These are phyloP conservation scores for Pezicula radicicola DNA, from an alignment of 2,329 filamentous ascomycete genomes.

Conservation along the genomic window DNA sequence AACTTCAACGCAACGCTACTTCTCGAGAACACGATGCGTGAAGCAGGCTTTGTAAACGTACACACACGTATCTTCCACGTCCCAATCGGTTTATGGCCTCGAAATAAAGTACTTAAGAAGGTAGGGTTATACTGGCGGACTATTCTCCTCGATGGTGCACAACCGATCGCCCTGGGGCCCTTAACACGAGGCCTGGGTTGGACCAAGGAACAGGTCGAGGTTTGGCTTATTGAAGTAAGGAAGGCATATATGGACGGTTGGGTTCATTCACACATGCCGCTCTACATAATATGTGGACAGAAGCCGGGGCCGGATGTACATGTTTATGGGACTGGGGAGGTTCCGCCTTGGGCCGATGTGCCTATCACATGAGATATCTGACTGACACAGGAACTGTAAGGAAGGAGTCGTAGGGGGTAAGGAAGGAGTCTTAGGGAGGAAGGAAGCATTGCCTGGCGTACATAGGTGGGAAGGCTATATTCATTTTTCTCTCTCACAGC, in stretches of 20 bases:
- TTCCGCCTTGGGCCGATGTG: slow-evolving; percentile 1
- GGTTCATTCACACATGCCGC: slow-evolving; percentile 50
- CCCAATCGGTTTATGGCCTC: slow-evolving; percentile 49
- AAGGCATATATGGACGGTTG: slow-evolving; percentile 40
- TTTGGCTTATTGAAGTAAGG: slow-evolving; percentile 45
- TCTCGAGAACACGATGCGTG: slow-evolving; percentile 42
- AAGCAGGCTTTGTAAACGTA: slow-evolving; percentile 51
- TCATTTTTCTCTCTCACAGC: too few species aligned
- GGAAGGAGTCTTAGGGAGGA: too few species aligned
- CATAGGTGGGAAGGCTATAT: background rate
- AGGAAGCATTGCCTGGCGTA: background rate
- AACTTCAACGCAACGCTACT: slow-evolving; percentile 41
- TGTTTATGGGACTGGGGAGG: background rate
- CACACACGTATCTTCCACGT: slow-evolving; percentile 46
- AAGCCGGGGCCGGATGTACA: slow-evolving; percentile 33
- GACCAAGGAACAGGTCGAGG: slow-evolving; percentile 44
- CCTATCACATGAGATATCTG: background rate
- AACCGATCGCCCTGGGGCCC: slow-evolving; percentile 50
- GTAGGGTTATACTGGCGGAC: slow-evolving; percentile 51
- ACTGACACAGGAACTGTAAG: background rate
- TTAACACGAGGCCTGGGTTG: slow-evolving; percentile 47
- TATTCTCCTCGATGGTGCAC: slow-evolving; percentile 45
- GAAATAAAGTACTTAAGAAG: slow-evolving; percentile 45
- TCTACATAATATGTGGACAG: slow-evolving; percentile 53
- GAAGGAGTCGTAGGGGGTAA: background rate